A percentile compares a stretch with the other conserved stretches of the same genome.
phyloP scores from a whole-genome alignment of 352 stramenopile species.

The Pythium plurisporium region DNA sequence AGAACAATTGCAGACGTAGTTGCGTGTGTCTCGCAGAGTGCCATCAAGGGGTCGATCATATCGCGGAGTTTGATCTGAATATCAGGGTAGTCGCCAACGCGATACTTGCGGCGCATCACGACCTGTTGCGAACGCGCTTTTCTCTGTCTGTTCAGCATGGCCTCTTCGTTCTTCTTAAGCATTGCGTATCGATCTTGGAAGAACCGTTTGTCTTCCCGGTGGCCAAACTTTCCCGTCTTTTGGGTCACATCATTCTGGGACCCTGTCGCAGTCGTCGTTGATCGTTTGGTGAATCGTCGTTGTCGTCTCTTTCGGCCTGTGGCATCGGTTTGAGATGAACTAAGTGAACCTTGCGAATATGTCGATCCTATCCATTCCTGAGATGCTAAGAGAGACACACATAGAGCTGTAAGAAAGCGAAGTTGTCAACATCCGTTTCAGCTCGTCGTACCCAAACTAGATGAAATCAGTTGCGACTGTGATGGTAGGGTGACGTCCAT shows the following conservation, averaged over 20 bases:
- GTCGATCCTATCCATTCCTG: conserved; percentile 5
- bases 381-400: neutral
- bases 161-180: conserved; percentile 50
- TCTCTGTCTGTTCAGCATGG: conserved; percentile 39
- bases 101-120: conserved; percentile 62
- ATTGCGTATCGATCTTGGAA: conserved; percentile 64
- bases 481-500: conserved; percentile 5
- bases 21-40: conserved; percentile 47
- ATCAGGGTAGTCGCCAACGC: conserved; percentile 66
- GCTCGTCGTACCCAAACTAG: conserved; percentile 20
- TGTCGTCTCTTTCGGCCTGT: neutral
- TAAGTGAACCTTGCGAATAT: conserved; percentile 6
- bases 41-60: conserved; percentile 62
- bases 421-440: too few relatives aligned
- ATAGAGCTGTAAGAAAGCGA: neutral
- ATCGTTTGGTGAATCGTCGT: conserved; percentile 32
- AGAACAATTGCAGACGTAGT: conserved; percentile 32
- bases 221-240: neutral
- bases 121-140: conserved; percentile 50
- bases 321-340: neutral
- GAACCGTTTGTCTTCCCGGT: conserved; percentile 33
- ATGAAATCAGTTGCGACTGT: conserved; percentile 21
- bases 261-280: neutral
- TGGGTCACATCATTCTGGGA: neutral
- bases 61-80: conserved; percentile 74